A percentile compares a stretch with the other conserved stretches of the same genome.
Conservation (phyloP, 2,329 filamentous ascomycete species). For the Aspergillus fumigatus region DNA sequence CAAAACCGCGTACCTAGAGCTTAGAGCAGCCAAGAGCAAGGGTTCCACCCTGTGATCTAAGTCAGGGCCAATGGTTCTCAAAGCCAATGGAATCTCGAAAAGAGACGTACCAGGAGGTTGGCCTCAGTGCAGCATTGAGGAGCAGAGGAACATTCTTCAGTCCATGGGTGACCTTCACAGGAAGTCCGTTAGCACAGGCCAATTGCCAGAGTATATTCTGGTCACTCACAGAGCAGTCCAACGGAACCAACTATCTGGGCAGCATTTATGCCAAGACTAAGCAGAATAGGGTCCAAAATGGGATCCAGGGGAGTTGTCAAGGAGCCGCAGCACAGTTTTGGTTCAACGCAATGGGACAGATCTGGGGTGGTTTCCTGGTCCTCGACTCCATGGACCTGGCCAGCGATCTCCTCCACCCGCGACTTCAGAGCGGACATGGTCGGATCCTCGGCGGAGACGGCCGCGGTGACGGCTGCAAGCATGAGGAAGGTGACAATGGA, state of each 20-base stretch:
- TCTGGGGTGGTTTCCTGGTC: conserved; percentile 5
- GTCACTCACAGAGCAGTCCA: conserved; percentile 24
- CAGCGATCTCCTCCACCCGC: conserved; percentile 11
- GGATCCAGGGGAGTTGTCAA: conserved; percentile 27
- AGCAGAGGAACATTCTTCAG: conserved; percentile 13
- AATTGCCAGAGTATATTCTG: background rate
- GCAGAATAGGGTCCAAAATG: conserved; percentile 22
- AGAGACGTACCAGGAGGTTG: conserved; percentile 23
- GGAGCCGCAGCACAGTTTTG: conserved; percentile 25
- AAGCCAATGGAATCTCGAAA: background rate
- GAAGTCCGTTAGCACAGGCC: background rate
- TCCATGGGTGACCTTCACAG: conserved; percentile 21
- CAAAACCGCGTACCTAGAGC: background rate
- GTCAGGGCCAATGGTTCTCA: background rate
- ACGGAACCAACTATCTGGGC: conserved; percentile 24
- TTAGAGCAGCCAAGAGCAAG: conserved; percentile 22
- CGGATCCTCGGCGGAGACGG: conserved; percentile 14
- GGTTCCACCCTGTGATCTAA: conserved; percentile 15
- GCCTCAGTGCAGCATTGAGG: conserved; percentile 30
- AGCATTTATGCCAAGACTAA: conserved; percentile 18
- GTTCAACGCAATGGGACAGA: conserved; percentile 15
- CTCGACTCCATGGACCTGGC: conserved; percentile 7
- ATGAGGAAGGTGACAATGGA: conserved; percentile 26
- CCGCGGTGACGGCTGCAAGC: conserved; percentile 25
- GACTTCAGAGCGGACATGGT: conserved; percentile 9